A percentile compares a stretch with the other conserved stretches of the same genome.
phyloP scores from a whole-genome alignment of 768 basidiomycete species.

The Saitozyma sp. region DNA sequence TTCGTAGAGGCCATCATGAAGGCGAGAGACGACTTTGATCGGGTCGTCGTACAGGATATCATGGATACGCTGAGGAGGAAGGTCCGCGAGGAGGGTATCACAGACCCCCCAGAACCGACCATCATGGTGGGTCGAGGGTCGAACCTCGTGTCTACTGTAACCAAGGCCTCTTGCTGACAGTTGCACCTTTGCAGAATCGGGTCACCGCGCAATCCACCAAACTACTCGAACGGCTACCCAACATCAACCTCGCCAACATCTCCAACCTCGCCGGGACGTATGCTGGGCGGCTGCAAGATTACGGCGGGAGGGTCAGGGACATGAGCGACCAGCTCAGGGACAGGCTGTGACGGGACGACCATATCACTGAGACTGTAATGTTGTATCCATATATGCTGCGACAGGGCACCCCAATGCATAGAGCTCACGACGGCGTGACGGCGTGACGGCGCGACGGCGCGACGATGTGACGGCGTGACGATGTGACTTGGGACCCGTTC shows the following conservation, averaged over 20 bases:
- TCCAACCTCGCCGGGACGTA: constrained; percentile 16
- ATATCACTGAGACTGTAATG: not conserved
- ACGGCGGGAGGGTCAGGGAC: constrained; percentile 14
- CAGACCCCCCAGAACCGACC: constrained; percentile 50
- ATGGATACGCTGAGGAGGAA: constrained; percentile 92
- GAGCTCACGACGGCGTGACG: no score
- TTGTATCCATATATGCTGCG: not conserved
- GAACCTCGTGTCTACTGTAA: not conserved
- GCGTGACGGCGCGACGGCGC: no score
- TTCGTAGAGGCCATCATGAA: constrained; percentile 91
- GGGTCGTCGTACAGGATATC: constrained; percentile 80
- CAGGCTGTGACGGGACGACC: not conserved
- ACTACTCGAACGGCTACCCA: constrained; percentile 18
- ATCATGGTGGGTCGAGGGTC: constrained; percentile 49
- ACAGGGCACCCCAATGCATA: not conserved
- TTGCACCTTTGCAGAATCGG: constrained; percentile 6
- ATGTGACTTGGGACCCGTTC: no score
- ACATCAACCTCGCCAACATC: constrained; percentile 7
- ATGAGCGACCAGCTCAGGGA: constrained; percentile 12
- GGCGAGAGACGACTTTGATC: constrained; percentile 84
- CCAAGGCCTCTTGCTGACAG: not conserved
- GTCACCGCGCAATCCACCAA: constrained; percentile 6
- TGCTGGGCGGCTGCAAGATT: constrained; percentile 9
- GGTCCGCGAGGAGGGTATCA: constrained; percentile 73
- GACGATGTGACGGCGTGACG: no score